Evolutionary conservation across 2,329 filamentous ascomycete genomes (phyloP).

Genomic region (Paraconiothyrium brasiliense): DNA sequence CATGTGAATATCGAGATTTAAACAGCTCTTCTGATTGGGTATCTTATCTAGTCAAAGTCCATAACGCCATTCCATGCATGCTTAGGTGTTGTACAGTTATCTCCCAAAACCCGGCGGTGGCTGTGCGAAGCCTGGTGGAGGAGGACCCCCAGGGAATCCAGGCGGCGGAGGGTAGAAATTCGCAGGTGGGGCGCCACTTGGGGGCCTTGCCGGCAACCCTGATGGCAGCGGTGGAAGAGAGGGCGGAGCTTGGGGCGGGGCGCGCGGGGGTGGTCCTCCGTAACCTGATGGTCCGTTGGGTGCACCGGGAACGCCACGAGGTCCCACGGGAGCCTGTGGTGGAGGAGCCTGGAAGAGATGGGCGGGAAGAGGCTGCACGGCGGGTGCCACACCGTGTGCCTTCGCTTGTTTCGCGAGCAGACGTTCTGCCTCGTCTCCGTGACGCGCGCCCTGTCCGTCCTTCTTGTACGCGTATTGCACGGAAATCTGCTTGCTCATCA

Average conservation of each 20-base stretch:
- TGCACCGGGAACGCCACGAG: slow-evolving; percentile 46
- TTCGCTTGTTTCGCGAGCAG: slow-evolving; percentile 91
- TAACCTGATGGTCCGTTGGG: slow-evolving; percentile 54
- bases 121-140: slow-evolving; percentile 35
- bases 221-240: slow-evolving; percentile 68
- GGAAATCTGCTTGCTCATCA: slow-evolving; percentile 95
- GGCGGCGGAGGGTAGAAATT: slow-evolving; percentile 44
- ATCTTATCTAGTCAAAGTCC: slow-evolving; percentile 11
- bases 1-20: background rate
- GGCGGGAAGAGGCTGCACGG: slow-evolving; percentile 77
- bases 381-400: slow-evolving; percentile 89
- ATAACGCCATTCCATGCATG: slow-evolving; percentile 13
- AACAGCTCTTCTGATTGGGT: slow-evolving; percentile 14
- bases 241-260: slow-evolving; percentile 45
- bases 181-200: slow-evolving; percentile 69
- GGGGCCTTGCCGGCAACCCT: slow-evolving; percentile 73
- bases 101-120: slow-evolving; percentile 25
- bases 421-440: slow-evolving; percentile 92
- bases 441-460: slow-evolving; percentile 94
- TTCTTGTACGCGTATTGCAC: slow-evolving; percentile 99
- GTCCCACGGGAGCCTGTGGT: slow-evolving; percentile 39
- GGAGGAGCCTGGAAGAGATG: slow-evolving; percentile 68
- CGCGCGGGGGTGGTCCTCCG: slow-evolving; percentile 50
- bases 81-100: background rate
- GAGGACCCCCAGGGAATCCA: slow-evolving; percentile 27